A percentile compares a stretch with the other conserved stretches of the same genome.
phyloP scores from a whole-genome alignment of 1,139 yeast species.

The Zhuliangozyma parablackwelliae region DNA sequence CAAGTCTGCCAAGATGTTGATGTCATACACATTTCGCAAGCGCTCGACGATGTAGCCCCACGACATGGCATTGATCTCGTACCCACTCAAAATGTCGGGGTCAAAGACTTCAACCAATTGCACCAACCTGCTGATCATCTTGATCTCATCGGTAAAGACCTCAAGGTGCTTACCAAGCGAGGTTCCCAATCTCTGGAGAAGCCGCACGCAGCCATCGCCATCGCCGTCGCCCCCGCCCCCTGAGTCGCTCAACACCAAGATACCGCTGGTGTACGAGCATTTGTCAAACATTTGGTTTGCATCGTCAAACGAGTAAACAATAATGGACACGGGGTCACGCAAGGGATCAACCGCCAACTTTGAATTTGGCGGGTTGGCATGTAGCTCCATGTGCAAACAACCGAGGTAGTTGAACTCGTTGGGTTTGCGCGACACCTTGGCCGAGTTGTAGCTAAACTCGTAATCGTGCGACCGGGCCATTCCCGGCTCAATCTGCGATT shows the following conservation, averaged over 20 bases:
- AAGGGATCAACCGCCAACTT: constrained; percentile 60
- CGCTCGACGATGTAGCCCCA: constrained; percentile 90
- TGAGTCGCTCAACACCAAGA: constrained; percentile 10
- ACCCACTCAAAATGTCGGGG: constrained; percentile 87
- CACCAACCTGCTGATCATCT: constrained; percentile 52
- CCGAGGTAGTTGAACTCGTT: constrained; percentile 48
- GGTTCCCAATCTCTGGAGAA: constrained; percentile 2
- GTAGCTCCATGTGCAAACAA: constrained; percentile 61
- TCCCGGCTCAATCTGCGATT: constrained; percentile 50
- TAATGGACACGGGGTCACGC: constrained; percentile 50
- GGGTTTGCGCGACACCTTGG: constrained; percentile 35
- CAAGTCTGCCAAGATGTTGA: constrained; percentile 44
- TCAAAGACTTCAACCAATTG: constrained; percentile 60
- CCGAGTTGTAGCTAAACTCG: constrained; percentile 29
- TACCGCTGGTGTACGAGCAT: constrained; percentile 12
- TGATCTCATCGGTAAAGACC: constrained; percentile 47
- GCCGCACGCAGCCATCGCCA: no score
- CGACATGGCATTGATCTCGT: constrained; percentile 71
- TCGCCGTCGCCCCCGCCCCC: constrained; percentile 1
- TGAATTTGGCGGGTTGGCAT: constrained; percentile 48
- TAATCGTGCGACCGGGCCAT: constrained; percentile 35
- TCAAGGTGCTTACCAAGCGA: constrained; percentile 17
- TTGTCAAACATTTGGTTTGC: constrained; percentile 27
- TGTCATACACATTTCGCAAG: constrained; percentile 38
- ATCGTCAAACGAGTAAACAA: constrained; percentile 62